Conservation (phyloP, 176 grass and related monocot genomes). For the Puya raimondii region DNA sequence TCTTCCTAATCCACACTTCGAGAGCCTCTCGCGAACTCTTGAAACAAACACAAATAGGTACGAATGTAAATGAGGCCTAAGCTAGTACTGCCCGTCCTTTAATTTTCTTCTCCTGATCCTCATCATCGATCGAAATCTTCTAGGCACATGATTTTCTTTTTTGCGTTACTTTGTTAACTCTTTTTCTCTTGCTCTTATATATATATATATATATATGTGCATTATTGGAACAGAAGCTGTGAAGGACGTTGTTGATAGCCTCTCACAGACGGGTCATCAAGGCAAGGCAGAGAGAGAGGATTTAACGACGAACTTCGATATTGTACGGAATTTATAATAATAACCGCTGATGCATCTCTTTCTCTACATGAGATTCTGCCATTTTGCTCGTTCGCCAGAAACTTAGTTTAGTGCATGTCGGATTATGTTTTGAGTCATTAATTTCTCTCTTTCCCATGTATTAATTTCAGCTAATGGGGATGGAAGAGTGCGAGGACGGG, state of each 20-base stretch:
- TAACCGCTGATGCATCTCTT: background rate
- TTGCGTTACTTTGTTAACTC: background rate
- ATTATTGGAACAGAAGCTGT: background rate
- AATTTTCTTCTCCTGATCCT: background rate
- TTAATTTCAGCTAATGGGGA: conserved; percentile 10
- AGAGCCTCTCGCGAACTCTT: conserved; percentile 10
- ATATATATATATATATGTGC: no score
- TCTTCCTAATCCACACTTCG: conserved; percentile 5
- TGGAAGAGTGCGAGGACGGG: conserved; percentile 16
- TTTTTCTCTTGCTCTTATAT: no score
- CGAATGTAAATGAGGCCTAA: background rate
- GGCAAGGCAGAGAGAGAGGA: background rate
- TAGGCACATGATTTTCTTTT: background rate
- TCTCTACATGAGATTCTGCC: no score
- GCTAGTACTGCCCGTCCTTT: background rate
- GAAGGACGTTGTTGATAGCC: background rate
- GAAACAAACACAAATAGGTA: background rate
- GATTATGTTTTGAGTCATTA: background rate
- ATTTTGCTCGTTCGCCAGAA: no score
- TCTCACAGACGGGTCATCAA: background rate
- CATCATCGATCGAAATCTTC: background rate
- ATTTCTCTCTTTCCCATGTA: background rate
- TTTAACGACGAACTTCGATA: background rate
- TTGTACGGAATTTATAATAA: background rate
- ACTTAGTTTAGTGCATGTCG: no score